Conservation (phyloP, 2,329 filamentous ascomycete genomes). For the Coleophoma eucalyptorum region DNA sequence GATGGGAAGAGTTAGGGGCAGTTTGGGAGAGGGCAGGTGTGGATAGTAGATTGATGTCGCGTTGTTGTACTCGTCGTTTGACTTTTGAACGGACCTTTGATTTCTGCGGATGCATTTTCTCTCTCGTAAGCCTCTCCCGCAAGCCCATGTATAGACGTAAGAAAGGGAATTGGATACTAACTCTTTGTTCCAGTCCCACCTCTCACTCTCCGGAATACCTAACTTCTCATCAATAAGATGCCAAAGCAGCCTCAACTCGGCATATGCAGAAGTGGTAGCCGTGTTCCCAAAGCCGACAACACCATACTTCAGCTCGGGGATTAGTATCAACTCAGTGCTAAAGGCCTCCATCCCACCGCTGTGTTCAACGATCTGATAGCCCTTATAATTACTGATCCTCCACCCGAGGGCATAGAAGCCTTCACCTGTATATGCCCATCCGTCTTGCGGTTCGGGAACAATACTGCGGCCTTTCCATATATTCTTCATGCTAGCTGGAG, state of each 20-base stretch:
- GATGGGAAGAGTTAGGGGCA: conserved; percentile 32
- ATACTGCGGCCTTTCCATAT: conserved; percentile 31
- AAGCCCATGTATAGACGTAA: too few relatives aligned
- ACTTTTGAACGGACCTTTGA: conserved; percentile 10
- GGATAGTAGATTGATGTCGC: conserved; percentile 34
- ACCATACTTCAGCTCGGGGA: conserved; percentile 39
- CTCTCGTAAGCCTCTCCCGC: too few relatives aligned
- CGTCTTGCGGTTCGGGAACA: conserved; percentile 5
- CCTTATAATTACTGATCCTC: conserved; percentile 33
- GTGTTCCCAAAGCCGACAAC: conserved; percentile 42
- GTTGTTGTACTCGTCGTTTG: conserved; percentile 21
- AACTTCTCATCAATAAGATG: conserved; percentile 37
- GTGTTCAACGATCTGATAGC: conserved; percentile 38
- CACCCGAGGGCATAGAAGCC: conserved; percentile 39
- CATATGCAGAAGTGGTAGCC: conserved; percentile 32
- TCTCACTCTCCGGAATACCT: conserved; percentile 26
- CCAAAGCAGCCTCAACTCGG: conserved; percentile 30
- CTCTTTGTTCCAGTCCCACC: conserved; percentile 32
- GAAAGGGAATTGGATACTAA: conserved; percentile 21
- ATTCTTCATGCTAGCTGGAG: conserved; percentile 26
- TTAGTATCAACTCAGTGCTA: conserved; percentile 37
- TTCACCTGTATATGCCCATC: conserved; percentile 26
- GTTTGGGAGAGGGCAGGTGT: conserved; percentile 27
- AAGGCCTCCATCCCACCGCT: conserved; percentile 40
- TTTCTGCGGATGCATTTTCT: neutral